Conservation (phyloP, 768 basidiomycete species). For the Paxillus involutus region DNA sequence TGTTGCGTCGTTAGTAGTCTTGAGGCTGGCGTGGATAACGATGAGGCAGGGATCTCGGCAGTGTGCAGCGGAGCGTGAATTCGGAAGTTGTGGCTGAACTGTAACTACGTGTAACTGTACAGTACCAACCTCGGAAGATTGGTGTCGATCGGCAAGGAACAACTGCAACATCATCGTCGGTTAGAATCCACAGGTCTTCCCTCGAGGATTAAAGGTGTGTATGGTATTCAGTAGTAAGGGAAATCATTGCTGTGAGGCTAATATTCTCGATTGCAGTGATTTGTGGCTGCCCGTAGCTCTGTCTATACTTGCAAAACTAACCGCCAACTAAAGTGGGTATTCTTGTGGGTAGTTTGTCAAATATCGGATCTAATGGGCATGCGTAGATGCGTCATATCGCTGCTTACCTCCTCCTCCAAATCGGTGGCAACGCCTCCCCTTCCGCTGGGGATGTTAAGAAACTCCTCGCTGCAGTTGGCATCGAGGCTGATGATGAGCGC, state of each 20-base stretch:
- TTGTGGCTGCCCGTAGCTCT: conserved; percentile 80
- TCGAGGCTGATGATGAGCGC: conserved; percentile 83
- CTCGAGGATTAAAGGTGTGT: conserved; percentile 77
- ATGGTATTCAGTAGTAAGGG: not conserved
- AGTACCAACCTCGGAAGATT: conserved; percentile 38
- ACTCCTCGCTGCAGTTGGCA: conserved; percentile 81
- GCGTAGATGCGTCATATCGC: conserved; percentile 87
- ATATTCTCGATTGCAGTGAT: conserved; percentile 56
- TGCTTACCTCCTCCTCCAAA: conserved; percentile 95
- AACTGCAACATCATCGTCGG: conserved; percentile 49
- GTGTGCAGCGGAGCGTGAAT: conserved; percentile 24
- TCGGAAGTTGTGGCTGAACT: conserved; percentile 43
- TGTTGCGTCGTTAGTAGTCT: conserved; percentile 30
- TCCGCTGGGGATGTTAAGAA: conserved; percentile 85
- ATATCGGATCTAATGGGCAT: not conserved
- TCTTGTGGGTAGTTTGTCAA: not conserved
- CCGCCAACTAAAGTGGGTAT: conserved; percentile 44
- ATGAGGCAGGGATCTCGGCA: conserved; percentile 8
- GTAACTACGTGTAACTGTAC: conserved; percentile 58
- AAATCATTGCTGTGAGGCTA: not conserved
- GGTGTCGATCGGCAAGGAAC: conserved; percentile 9
- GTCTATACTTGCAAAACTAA: conserved; percentile 29
- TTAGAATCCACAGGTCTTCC: conserved; percentile 96
- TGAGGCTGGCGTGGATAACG: conserved; percentile 25
- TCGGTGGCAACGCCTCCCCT: conserved; percentile 89